Conservation (phyloP, 306 rosid genomes). For the Begonia masoniana region DNA sequence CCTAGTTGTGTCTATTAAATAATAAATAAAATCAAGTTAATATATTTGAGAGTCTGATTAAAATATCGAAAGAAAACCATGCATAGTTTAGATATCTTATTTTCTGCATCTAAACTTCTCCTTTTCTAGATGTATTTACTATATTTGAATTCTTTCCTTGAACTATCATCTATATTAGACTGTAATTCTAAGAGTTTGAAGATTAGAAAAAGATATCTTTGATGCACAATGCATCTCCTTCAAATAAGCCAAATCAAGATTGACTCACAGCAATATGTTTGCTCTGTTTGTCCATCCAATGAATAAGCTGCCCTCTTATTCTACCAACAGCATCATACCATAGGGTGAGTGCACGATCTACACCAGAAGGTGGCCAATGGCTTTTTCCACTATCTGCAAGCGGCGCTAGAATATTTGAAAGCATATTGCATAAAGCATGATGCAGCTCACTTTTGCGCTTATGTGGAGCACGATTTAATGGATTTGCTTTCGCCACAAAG, state of each 20-base stretch:
- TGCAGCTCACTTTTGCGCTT: conserved; percentile 98
- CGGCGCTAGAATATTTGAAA: conserved; percentile 91
- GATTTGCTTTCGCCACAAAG: conserved; percentile 98
- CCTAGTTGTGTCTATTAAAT: too few relatives aligned
- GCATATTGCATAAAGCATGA: conserved; percentile 94
- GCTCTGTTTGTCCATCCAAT: conserved; percentile 99
- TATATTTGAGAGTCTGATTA: too few relatives aligned
- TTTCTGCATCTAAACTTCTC: too few relatives aligned
- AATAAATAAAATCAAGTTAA: too few relatives aligned
- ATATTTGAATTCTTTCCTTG: too few relatives aligned
- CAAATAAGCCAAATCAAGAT: background rate
- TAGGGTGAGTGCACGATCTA: conserved; percentile 84
- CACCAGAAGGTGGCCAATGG: conserved; percentile 98
- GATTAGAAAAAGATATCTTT: too few relatives aligned
- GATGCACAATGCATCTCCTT: background rate
- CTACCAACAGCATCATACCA: conserved; percentile 99
- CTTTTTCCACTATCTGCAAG: conserved; percentile 97
- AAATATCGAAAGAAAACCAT: too few relatives aligned
- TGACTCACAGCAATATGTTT: conserved; percentile 82
- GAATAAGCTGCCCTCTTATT: conserved; percentile 64
- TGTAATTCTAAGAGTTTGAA: too few relatives aligned
- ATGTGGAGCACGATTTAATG: conserved; percentile 85
- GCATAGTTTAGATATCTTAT: too few relatives aligned
- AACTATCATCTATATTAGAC: too few relatives aligned
- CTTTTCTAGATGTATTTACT: too few relatives aligned